Base-by-base conservation (phyloP, 495 filamentous ascomycete species). In the Amorphotheca resinae region DNA sequence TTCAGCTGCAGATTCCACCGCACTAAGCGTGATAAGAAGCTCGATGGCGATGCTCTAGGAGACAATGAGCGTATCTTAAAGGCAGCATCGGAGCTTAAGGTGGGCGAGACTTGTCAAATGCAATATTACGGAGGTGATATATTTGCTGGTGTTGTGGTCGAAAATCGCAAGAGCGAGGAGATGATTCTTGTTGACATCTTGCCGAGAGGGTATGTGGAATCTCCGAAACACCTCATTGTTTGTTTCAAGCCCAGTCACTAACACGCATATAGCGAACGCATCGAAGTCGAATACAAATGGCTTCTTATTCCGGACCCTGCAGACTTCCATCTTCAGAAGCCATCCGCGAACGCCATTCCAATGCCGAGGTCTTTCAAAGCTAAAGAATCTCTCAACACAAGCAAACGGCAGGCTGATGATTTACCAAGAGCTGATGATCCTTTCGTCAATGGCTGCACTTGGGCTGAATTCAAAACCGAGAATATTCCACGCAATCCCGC, bases 1-100 rank as follows among this genome's bases (percentile, higher is more conserved):
- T 85, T 95, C 53, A 82, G 80, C 49, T 99, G 91, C 63, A 84
- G 87, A 44, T 91, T 89, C 59, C 91, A 99, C 60, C 73, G 91
- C 21, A 79, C 83, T 20, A 93, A 91, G 68, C 76, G 84, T 46
- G 76, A 83, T 38, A 82, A 80, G 63, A 76, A 74, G 46, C 51
- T 73, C 20, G 76, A 79, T 39, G 70, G 76, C 23, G 69, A 82
- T 45, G 60, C 63, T 9, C 62, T 87, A 23, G 87, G 87, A 55
- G 72, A 79, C n/a, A 73, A 79, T 46, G 71, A 77, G 18, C 64
- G 78, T 46, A 77, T 93, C 38, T 69, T 74, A 33, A 70, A 79
- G 45, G 79, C 77, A 33, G 87, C 82, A 1, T 64, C 63, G 31
- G 76, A 73, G 16, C 63, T 94, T 44, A 71, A 79, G 48, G 65